A percentile compares a stretch with the other conserved stretches of the same genome.
Conservation (phyloP, 1,139 yeast genomes). For the Spathaspora sp. region DNA sequence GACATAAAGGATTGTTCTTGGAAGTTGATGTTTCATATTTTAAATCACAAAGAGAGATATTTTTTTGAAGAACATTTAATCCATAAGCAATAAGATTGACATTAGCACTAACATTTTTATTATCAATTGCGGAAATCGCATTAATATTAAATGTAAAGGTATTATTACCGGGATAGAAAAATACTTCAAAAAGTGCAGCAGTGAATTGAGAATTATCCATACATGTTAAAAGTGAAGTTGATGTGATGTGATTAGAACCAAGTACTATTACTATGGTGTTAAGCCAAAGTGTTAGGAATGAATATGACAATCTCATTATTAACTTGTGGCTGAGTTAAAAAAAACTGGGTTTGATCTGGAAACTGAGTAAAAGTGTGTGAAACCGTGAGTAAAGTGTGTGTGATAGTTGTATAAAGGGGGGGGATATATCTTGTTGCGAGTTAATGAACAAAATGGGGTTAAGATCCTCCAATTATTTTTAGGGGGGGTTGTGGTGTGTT, state of each 20-base stretch:
- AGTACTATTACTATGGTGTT: neutral
- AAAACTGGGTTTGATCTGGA: no score
- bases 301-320: no score
- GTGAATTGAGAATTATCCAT: conserved; percentile 88
- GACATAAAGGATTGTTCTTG: conserved; percentile 48
- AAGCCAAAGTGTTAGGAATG: conserved; percentile 4
- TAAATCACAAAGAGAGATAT: conserved; percentile 64
- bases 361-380: no score
- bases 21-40: conserved; percentile 32
- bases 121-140: conserved; percentile 75
- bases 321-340: no score
- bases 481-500: no score
- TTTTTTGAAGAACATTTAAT: conserved; percentile 55
- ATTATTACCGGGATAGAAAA: conserved; percentile 62
- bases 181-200: conserved; percentile 81
- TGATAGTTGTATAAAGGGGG: no score
- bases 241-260: conserved; percentile 29
- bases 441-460: no score
- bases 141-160: conserved; percentile 66
- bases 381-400: no score
- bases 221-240: conserved; percentile 86
- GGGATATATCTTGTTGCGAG: no score
- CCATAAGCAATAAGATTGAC: conserved; percentile 81
- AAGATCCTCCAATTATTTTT: no score
- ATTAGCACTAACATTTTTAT: conserved; percentile 66